Evolutionary conservation across 495 filamentous ascomycete species (phyloP).

Genomic region (Friedmanniomyces simplex): DNA sequence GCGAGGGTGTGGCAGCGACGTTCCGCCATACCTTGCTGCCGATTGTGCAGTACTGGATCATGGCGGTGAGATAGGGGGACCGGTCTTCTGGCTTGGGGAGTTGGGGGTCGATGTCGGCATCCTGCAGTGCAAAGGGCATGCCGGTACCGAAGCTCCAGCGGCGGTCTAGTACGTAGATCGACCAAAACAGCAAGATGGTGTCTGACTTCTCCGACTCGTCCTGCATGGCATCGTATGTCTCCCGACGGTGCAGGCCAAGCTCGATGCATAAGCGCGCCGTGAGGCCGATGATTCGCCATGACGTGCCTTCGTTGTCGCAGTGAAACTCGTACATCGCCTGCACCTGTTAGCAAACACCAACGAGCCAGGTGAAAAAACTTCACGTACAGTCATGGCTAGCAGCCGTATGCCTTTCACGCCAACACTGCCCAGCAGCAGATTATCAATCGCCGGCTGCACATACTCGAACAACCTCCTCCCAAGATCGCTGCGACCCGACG

Average conservation of each 20-base stretch:
- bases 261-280: slow-evolving; percentile 68
- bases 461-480: slow-evolving; percentile 60
- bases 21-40: slow-evolving; percentile 71
- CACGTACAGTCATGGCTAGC: slow-evolving; percentile 55
- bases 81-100: slow-evolving; percentile 64
- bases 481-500: slow-evolving; percentile 62
- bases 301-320: slow-evolving; percentile 66
- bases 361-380: not conserved
- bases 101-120: slow-evolving; percentile 71
- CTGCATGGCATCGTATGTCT: slow-evolving; percentile 56
- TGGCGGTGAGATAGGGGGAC: slow-evolving; percentile 60
- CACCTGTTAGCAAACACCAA: not conserved
- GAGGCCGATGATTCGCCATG: slow-evolving; percentile 70
- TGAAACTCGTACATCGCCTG: slow-evolving; percentile 81
- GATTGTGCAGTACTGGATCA: slow-evolving; percentile 68
- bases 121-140: slow-evolving; percentile 69
- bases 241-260: slow-evolving; percentile 65
- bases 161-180: slow-evolving; percentile 66
- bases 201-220: slow-evolving; percentile 49
- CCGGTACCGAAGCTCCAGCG: slow-evolving; percentile 76
- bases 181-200: slow-evolving; percentile 65
- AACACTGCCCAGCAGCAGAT: slow-evolving; percentile 54
- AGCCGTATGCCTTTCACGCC: slow-evolving; percentile 63
- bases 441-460: slow-evolving; percentile 58
- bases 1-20: slow-evolving; percentile 34